Conservation (phyloP, 805 yeast genomes). For the Lipomyces orientalis region DNA sequence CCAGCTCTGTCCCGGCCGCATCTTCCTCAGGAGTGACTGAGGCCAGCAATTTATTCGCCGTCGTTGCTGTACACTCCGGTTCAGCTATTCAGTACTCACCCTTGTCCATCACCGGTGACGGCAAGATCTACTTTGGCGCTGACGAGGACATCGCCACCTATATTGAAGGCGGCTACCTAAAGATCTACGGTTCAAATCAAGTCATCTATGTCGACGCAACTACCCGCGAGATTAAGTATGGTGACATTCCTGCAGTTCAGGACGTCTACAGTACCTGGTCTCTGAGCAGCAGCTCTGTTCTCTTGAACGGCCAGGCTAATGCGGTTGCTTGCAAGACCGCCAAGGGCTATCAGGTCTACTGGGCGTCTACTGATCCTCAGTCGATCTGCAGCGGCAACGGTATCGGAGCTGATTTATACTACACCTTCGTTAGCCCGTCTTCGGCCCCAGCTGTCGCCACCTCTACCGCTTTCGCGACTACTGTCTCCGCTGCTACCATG, state of each 20-base stretch:
- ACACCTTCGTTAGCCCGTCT: conserved; percentile 3
- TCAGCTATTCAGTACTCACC: conserved; percentile 25
- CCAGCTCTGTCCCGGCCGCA: not conserved
- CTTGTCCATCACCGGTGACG: conserved; percentile 23
- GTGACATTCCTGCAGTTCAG: conserved; percentile 11
- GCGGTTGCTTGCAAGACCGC: conserved; percentile 24
- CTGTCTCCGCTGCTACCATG: conserved; percentile 1
- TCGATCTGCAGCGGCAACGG: conserved; percentile 17
- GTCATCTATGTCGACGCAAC: conserved; percentile 25
- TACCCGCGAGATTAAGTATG: conserved; percentile 24
- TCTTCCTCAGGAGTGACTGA: not conserved
- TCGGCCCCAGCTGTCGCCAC: not conserved
- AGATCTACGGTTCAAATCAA: conserved; percentile 18
- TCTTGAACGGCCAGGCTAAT: conserved; percentile 15
- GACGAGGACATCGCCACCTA: conserved; percentile 1
- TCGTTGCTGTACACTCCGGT: conserved; percentile 29
- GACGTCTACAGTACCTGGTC: conserved; percentile 23
- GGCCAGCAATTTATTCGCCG: conserved; percentile 8
- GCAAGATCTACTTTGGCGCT: conserved; percentile 14
- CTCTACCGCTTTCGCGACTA: conserved; percentile 11
- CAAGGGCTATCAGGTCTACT: conserved; percentile 23
- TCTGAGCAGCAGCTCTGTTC: conserved; percentile 14
- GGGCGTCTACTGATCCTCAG: conserved; percentile 14
- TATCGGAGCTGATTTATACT: conserved; percentile 20
- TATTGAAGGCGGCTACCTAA: conserved; percentile 22